phyloP scores from a whole-genome alignment of 371 early-diverging fungal genomes.

The Rhizopus arrhizus region DNA sequence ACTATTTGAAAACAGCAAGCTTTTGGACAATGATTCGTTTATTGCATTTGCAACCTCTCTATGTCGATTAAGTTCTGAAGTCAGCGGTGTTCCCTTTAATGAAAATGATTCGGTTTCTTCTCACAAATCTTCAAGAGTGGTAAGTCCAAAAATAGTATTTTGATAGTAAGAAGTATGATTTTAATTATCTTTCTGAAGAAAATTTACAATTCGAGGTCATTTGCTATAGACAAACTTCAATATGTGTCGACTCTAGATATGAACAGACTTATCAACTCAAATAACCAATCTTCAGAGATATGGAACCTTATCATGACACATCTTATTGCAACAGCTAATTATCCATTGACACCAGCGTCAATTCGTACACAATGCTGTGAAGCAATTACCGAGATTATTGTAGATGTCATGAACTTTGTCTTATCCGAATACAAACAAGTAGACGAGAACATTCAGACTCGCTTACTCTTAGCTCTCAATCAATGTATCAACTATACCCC shows the following conservation, averaged over 20 bases:
- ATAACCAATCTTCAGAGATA: slow-evolving; percentile 38
- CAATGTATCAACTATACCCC: slow-evolving; percentile 47
- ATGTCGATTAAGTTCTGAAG: slow-evolving; percentile 69
- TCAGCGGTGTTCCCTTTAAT: slow-evolving; percentile 53
- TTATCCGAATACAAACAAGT: slow-evolving; percentile 57
- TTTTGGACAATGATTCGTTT: slow-evolving; percentile 66
- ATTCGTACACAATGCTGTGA: slow-evolving; percentile 86
- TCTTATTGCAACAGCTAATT: slow-evolving; percentile 81
- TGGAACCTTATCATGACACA: slow-evolving; percentile 80
- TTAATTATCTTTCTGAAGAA: slow-evolving; percentile 36
- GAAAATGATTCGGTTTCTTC: slow-evolving; percentile 31
- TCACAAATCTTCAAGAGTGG: slow-evolving; percentile 39
- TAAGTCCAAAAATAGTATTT: slow-evolving; percentile 21
- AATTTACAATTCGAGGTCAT: slow-evolving; percentile 74
- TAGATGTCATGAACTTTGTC: slow-evolving; percentile 69
- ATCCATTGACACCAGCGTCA: slow-evolving; percentile 50
- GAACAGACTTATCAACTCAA: slow-evolving; percentile 62
- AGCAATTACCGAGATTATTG: slow-evolving; percentile 77
- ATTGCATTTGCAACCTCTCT: slow-evolving; percentile 70
- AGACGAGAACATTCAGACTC: slow-evolving; percentile 59
- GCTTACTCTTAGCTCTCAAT: slow-evolving; percentile 46
- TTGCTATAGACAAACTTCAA: slow-evolving; percentile 83
- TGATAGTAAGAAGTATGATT: background rate
- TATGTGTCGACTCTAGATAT: slow-evolving; percentile 74
- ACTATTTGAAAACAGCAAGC: slow-evolving; percentile 74